Conservation (phyloP, 306 rosid species). For the cucumber (Cucumis sativus) region DNA sequence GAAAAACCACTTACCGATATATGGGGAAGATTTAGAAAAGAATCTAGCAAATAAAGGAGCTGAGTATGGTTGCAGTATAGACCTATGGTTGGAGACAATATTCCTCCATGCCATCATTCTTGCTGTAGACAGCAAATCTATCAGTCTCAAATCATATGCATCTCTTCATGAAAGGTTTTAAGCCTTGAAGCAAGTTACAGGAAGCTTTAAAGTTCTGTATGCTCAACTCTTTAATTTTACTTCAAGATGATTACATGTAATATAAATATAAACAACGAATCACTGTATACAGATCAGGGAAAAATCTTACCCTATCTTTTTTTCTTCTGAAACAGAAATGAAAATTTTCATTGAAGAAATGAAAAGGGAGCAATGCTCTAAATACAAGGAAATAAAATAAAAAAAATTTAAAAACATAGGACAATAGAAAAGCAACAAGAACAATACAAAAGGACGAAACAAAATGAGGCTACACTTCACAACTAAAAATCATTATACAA, state of each 20-base stretch:
- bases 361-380: no score
- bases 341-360: no score
- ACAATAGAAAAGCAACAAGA: no score
- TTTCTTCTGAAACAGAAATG: no score
- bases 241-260: background rate
- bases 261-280: background rate
- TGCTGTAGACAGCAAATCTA: background rate
- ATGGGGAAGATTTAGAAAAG: slow-evolving; percentile 1
- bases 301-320: background rate
- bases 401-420: no score
- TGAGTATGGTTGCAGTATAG: background rate
- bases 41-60: slow-evolving; percentile 6
- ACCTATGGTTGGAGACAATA: background rate
- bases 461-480: no score
- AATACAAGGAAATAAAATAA: no score
- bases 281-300: background rate
- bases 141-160: background rate
- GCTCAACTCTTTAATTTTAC: background rate
- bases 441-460: no score
- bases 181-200: background rate
- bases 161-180: background rate
- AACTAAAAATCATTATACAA: no score
- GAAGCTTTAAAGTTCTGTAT: background rate
- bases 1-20: background rate
- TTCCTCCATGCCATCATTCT: slow-evolving; percentile 30